A percentile compares a stretch with the other conserved stretches of the same genome.
phyloP scores from a whole-genome alignment of 495 filamentous ascomycete genomes.

The Pyrenopolyporus hunteri region DNA sequence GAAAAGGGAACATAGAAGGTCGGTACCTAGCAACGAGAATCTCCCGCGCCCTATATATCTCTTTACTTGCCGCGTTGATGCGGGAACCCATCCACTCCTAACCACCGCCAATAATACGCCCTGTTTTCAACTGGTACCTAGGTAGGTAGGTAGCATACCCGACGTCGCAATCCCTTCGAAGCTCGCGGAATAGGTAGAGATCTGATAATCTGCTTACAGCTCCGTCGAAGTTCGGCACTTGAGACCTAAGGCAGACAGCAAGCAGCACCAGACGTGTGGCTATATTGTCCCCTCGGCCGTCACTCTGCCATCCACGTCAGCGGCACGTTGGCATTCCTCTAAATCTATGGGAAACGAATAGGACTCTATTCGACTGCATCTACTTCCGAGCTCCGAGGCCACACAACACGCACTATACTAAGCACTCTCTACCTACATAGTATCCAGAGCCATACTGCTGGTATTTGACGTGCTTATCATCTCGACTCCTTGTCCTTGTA shows the following conservation, averaged over 20 bases:
- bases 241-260: not conserved
- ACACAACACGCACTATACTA: not conserved
- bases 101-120: too few relatives aligned
- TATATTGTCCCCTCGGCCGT: too few relatives aligned
- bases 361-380: not conserved
- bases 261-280: too few relatives aligned
- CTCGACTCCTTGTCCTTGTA: conserved; percentile 5
- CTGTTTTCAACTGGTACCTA: too few relatives aligned
- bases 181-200: too few relatives aligned
- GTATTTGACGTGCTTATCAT: conserved; percentile 4
- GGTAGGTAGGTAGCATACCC: too few relatives aligned
- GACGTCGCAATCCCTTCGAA: too few relatives aligned
- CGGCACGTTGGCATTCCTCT: not conserved
- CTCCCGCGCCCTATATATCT: too few relatives aligned
- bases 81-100: too few relatives aligned
- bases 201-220: not conserved
- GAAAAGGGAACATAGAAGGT: not conserved
- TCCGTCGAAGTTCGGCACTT: not conserved
- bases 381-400: conserved; percentile 27
- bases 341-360: conserved; percentile 2
- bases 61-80: too few relatives aligned
- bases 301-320: conserved; percentile 14
- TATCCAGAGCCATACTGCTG: not conserved
- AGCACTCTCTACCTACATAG: conserved; percentile 14
- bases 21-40: not conserved